Percentiles rank a stretch among this genome's conserved stretches.
Evolutionary conservation across 2,329 filamentous ascomycete species (phyloP).

Genomic region (Macrophomina phaseolina): DNA sequence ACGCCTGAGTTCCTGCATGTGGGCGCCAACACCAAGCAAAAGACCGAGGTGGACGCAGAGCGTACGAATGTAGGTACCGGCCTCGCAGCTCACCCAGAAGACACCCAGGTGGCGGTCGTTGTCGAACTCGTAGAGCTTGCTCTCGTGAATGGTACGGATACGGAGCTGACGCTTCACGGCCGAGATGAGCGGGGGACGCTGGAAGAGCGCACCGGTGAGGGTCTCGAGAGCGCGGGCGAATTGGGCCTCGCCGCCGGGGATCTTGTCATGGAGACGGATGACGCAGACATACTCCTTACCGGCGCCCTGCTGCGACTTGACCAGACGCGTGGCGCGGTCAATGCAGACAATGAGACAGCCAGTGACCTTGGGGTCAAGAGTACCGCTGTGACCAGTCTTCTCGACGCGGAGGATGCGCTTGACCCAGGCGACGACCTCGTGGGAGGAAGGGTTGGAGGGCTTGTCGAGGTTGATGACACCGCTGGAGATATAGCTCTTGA

Average conservation of each 20-base stretch:
- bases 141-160: constrained; percentile 97
- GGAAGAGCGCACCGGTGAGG: constrained; percentile 94
- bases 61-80: constrained; percentile 97
- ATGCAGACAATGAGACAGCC: constrained; percentile 94
- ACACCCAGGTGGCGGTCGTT: constrained; percentile 97
- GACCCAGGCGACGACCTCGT: constrained; percentile 99
- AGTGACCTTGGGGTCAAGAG: constrained; percentile 97
- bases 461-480: constrained; percentile 99
- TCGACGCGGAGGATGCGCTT: constrained; percentile 95
- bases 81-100: constrained; percentile 99
- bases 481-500: constrained; percentile 96
- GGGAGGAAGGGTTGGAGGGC: constrained; percentile 94
- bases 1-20: constrained; percentile 98
- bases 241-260: constrained; percentile 90
- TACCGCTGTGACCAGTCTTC: constrained; percentile 98
- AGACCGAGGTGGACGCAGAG: constrained; percentile 92
- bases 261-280: constrained; percentile 91
- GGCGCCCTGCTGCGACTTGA: constrained; percentile 98
- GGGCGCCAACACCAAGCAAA: constrained; percentile 80
- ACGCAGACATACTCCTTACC: constrained; percentile 99
- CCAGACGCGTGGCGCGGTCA: constrained; percentile 93
- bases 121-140: constrained; percentile 94
- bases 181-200: constrained; percentile 94
- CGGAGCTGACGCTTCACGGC: constrained; percentile 98
- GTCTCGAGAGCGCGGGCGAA: constrained; percentile 94